Base-by-base conservation (phyloP, 73 alveolate species). In the Paramecium pentaurelia region DNA sequence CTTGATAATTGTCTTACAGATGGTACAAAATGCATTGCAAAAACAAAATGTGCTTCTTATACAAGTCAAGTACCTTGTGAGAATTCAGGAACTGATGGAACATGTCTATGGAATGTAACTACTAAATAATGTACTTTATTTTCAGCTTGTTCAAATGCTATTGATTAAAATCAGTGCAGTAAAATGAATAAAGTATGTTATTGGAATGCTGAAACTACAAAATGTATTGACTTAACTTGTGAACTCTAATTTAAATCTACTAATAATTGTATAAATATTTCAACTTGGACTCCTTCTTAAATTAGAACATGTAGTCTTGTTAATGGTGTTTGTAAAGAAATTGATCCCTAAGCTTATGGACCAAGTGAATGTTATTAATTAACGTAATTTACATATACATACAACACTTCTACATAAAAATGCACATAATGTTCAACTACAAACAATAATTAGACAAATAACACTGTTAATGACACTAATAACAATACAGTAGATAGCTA, bases 21-120 rank as follows among this genome's bases (percentile, higher is more conserved):
- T 75, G 88, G 88, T 38, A 75, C 88, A 36, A 75, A 36, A 75
- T 75, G 88, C 34, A 38, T 75, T 3, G 6, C 88, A 11, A 75
- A 75, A 75, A 38, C 58, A 32, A 75, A 4, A 0, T 75, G 88
- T 10, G 38, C 88, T 42, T 30, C 88, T 11, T 75, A 75, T 75
- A 18, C 58, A 5, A 75, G 59, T 36, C 20, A 75, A 75, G 27
- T 25, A 8, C 6, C 88, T 14, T 75, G 88, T 75, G 60, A 42
- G 16, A 34, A 12, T 18, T 25, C 88, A 38, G 88, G 88, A 75
- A 75, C 64, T 11, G 88, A 75, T 75, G 88, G 88, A 4, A 20
- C 40, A 16, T 75, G 88, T 22, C 34, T 75, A 37, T 75, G 88
- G 88, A 42, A 38, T 38, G 34, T 54, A 16, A 36, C 68, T 9